Evolutionary conservation across 1,284 basidiomycete genomes (phyloP).

Genomic region (Ustilago tritici): DNA sequence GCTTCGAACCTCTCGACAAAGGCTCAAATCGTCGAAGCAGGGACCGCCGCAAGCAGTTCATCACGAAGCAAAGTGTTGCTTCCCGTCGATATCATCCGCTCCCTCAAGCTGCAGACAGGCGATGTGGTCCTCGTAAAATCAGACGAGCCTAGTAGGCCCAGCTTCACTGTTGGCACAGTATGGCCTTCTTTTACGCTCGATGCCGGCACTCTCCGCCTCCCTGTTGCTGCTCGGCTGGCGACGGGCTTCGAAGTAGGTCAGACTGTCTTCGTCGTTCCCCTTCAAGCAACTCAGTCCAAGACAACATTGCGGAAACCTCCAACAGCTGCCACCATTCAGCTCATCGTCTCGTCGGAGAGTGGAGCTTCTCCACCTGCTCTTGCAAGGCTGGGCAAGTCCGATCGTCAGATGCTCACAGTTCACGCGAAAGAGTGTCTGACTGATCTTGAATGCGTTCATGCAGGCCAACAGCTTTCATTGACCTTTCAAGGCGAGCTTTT

Average conservation of each 20-base stretch:
- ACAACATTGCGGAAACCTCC: slow-evolving; percentile 23
- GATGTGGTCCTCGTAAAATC: slow-evolving; percentile 28
- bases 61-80: slow-evolving; percentile 37
- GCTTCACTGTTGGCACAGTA: slow-evolving; percentile 27
- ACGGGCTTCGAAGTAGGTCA: slow-evolving; percentile 22
- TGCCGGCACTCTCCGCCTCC: slow-evolving; percentile 30
- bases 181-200: slow-evolving; percentile 48
- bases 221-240: slow-evolving; percentile 14
- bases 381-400: slow-evolving; percentile 62
- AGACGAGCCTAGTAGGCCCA: not conserved
- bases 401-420: slow-evolving; percentile 70
- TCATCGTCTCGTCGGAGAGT: slow-evolving; percentile 38
- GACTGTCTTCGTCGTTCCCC: slow-evolving; percentile 17
- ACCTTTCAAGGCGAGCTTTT: slow-evolving; percentile 28
- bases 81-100: slow-evolving; percentile 38
- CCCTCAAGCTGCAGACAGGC: slow-evolving; percentile 41
- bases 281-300: slow-evolving; percentile 17
- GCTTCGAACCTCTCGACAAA: not conserved
- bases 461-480: slow-evolving; percentile 19
- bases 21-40: slow-evolving; percentile 26
- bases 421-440: slow-evolving; percentile 71
- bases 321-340: slow-evolving; percentile 39
- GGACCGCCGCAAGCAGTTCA: slow-evolving; percentile 31
- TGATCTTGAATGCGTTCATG: slow-evolving; percentile 50
- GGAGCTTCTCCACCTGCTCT: slow-evolving; percentile 2